Conservation (phyloP, 2,329 filamentous ascomycete species). For the Trichoderma cornu-damae region DNA sequence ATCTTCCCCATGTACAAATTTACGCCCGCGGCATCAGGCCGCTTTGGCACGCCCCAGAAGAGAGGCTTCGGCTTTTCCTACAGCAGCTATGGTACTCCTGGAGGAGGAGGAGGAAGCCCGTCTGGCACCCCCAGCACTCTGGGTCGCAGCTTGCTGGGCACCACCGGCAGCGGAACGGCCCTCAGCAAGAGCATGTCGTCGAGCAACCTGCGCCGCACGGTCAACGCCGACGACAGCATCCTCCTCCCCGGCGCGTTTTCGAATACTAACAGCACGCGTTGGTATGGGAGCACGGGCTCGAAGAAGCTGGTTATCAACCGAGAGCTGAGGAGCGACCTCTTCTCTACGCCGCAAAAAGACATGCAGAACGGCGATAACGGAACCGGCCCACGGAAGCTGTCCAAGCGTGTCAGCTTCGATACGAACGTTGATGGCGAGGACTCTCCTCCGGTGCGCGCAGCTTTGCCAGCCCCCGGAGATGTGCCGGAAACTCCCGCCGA, state of each 20-base stretch:
- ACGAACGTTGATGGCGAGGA: conserved; percentile 46
- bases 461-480: conserved; percentile 34
- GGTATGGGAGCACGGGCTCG: conserved; percentile 63
- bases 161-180: conserved; percentile 64
- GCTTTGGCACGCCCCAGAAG: conserved; percentile 78
- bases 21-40: conserved; percentile 72
- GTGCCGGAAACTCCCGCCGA: conserved; percentile 29
- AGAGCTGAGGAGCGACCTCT: conserved; percentile 69
- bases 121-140: conserved; percentile 63
- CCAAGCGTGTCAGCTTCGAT: conserved; percentile 92
- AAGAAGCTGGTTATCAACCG: conserved; percentile 94
- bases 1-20: conserved; percentile 84
- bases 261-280: conserved; percentile 56
- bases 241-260: conserved; percentile 82
- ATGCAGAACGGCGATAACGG: conserved; percentile 38
- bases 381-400: conserved; percentile 51
- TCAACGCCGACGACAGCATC: conserved; percentile 79
- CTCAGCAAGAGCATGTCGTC: conserved; percentile 85
- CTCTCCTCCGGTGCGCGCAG: conserved; percentile 31
- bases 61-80: conserved; percentile 89
- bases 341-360: conserved; percentile 55
- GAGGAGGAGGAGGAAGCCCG: conserved; percentile 58
- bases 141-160: conserved; percentile 59
- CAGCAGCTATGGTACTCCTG: conserved; percentile 82
- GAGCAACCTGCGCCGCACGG: conserved; percentile 77